Conservation (phyloP, 2,329 filamentous ascomycete genomes). For the Malbranchea zuffiana region DNA sequence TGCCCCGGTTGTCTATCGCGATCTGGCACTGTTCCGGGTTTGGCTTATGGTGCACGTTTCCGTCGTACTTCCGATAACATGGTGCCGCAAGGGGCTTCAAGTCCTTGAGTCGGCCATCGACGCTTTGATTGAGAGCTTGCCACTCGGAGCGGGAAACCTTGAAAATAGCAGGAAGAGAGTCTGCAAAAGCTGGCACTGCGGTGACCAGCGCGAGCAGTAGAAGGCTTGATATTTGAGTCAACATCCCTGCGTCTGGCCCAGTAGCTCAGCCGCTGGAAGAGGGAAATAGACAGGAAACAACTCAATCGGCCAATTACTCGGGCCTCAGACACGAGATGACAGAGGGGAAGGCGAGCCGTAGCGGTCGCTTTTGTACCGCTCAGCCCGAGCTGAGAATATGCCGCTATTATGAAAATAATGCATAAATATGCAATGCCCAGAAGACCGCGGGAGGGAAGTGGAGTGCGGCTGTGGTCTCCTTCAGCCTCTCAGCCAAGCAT, state of each 20-base stretch:
- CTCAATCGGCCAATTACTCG: too few species aligned
- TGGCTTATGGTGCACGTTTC: constrained; percentile 2
- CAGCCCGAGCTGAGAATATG: too few species aligned
- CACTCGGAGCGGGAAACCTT: constrained; percentile 6
- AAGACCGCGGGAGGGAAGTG: too few species aligned
- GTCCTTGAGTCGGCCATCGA: constrained; percentile 5
- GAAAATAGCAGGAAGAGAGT: constrained; percentile 1
- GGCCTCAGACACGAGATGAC: too few species aligned
- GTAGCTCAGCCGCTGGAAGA: too few species aligned
- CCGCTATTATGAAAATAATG: too few species aligned
- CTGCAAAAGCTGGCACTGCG: constrained; percentile 1
- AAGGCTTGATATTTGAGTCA: constrained; percentile 4
- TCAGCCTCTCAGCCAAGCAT: too few species aligned
- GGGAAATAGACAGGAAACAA: too few species aligned
- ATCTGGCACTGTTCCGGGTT: constrained; percentile 5
- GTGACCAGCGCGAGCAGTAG: constrained; percentile 4
- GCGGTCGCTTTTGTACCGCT: too few species aligned
- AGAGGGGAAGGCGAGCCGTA: too few species aligned
- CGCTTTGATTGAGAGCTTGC: constrained; percentile 6
- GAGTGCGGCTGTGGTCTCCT: too few species aligned
- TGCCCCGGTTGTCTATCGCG: constrained; percentile 6
- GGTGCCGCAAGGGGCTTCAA: constrained; percentile 5
- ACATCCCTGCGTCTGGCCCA: constrained; percentile 6
- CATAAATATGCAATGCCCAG: too few species aligned
- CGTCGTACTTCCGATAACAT: constrained; percentile 5